Evolutionary conservation across 352 stramenopile species (phyloP).

Genomic region (Pythium rishiriense): DNA sequence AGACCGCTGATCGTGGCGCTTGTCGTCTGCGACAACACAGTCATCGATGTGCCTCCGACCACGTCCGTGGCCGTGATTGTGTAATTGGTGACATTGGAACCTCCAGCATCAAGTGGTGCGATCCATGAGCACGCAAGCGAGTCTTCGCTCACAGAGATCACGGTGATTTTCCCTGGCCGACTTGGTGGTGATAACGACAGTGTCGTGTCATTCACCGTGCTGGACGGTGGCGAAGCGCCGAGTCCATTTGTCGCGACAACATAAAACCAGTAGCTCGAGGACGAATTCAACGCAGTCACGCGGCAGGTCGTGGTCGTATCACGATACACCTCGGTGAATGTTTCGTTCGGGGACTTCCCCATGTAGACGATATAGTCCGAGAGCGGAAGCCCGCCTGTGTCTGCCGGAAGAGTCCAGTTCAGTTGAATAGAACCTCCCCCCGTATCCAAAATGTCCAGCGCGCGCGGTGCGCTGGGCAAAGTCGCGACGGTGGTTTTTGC

Average conservation of each 20-base stretch:
- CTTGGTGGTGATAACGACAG: conserved; percentile 29
- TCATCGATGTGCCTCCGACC: background rate
- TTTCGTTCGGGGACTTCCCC: conserved; percentile 6
- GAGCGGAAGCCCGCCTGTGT: conserved; percentile 48
- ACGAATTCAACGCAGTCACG: conserved; percentile 31
- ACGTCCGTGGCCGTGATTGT: conserved; percentile 18
- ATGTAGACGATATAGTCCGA: conserved; percentile 40
- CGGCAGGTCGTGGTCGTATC: conserved; percentile 30
- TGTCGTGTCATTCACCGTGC: conserved; percentile 28
- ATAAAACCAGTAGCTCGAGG: conserved; percentile 45
- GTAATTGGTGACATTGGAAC: conserved; percentile 38
- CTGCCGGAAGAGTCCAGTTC: conserved; percentile 38
- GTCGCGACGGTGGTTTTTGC: conserved; percentile 37
- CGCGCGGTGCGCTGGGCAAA: conserved; percentile 31
- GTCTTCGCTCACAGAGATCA: conserved; percentile 34
- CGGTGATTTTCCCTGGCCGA: conserved; percentile 30
- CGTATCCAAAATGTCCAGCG: conserved; percentile 10
- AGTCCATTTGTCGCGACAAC: conserved; percentile 38
- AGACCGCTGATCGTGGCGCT: conserved; percentile 9
- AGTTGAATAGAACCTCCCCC: conserved; percentile 46
- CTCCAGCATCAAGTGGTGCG: conserved; percentile 37
- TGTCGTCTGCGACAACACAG: background rate
- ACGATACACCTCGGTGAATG: conserved; percentile 30
- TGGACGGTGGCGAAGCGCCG: conserved; percentile 35
- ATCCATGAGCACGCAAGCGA: conserved; percentile 39